A percentile compares a stretch with the other conserved stretches of the same genome.
These are phyloP conservation scores for Candida golubevii DNA, from an alignment of 805 yeast genomes.

Conservation along the genomic window DNA sequence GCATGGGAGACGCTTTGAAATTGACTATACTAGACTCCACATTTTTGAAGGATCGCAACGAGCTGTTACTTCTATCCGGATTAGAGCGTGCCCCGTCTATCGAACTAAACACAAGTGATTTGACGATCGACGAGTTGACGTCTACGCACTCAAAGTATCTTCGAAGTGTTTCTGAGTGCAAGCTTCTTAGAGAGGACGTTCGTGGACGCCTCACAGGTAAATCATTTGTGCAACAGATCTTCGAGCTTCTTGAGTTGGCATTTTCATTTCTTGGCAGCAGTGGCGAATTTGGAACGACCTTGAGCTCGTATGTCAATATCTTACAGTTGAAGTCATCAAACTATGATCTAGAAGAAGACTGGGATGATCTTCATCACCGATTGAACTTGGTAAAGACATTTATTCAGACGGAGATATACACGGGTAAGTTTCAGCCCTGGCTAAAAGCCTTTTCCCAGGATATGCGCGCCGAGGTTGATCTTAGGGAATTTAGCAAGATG, in stretches of 20 bases:
- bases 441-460: slow-evolving; percentile 46
- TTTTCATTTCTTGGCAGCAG: slow-evolving; percentile 32
- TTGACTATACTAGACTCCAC: slow-evolving; percentile 11
- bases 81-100: background rate
- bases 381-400: slow-evolving; percentile 38
- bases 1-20: slow-evolving; percentile 1
- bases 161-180: slow-evolving; percentile 23
- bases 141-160: slow-evolving; percentile 12
- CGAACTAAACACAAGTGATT: slow-evolving; percentile 9
- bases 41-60: slow-evolving; percentile 5
- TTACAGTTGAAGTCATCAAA: slow-evolving; percentile 20
- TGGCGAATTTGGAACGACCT: slow-evolving; percentile 29
- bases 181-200: slow-evolving; percentile 28
- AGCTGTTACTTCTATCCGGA: slow-evolving; percentile 1
- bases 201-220: slow-evolving; percentile 28
- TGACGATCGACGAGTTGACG: slow-evolving; percentile 16
- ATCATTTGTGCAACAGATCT: slow-evolving; percentile 31
- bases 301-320: slow-evolving; percentile 27
- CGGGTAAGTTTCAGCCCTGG: slow-evolving; percentile 40
- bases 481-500: slow-evolving; percentile 44
- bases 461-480: slow-evolving; percentile 47
- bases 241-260: slow-evolving; percentile 27
- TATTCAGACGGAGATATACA: slow-evolving; percentile 36
- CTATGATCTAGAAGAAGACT: slow-evolving; percentile 17
- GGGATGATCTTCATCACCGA: slow-evolving; percentile 29